phyloP scores from a whole-genome alignment of 129 eudicot species.

The Sambucus nigra region DNA sequence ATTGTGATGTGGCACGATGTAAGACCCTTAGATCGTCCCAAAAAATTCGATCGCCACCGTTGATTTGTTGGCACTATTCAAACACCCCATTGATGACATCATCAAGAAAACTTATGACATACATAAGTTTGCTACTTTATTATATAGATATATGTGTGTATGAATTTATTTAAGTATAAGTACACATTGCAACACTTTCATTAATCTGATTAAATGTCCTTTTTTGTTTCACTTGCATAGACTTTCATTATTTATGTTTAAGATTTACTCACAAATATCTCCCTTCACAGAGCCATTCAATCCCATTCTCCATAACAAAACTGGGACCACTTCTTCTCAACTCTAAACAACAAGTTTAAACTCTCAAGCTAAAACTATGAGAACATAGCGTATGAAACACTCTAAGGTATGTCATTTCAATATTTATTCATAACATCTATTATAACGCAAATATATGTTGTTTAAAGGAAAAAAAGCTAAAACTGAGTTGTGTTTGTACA shows the following conservation, averaged over 20 bases:
- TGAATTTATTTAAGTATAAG: not conserved
- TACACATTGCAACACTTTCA: not conserved
- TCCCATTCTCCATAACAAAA: not conserved
- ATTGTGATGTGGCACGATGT: too few relatives aligned
- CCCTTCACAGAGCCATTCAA: constrained; percentile 3
- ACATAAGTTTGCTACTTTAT: too few relatives aligned
- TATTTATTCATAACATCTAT: not conserved
- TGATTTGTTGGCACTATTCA: too few relatives aligned
- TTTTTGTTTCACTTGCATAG: not conserved
- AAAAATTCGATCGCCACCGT: too few relatives aligned
- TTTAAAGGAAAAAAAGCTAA: not conserved
- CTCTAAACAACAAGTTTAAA: not conserved
- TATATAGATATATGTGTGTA: constrained; percentile 5
- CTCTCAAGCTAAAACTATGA: constrained; percentile 24
- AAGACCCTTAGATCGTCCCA: too few relatives aligned
- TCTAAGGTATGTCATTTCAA: constrained; percentile 27
- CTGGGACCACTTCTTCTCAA: not conserved
- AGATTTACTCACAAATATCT: not conserved
- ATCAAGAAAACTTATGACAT: too few relatives aligned
- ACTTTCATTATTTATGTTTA: constrained; percentile 7
- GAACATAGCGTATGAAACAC: constrained; percentile 26
- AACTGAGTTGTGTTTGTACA: constrained; percentile 13
- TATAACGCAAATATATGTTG: not conserved
- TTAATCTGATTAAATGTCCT: not conserved
- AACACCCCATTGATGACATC: too few relatives aligned